Evolutionary conservation across 768 basidiomycete species (phyloP), one percentile per base, ranked within the genome.

Genomic region (Mycena galopus): DNA sequence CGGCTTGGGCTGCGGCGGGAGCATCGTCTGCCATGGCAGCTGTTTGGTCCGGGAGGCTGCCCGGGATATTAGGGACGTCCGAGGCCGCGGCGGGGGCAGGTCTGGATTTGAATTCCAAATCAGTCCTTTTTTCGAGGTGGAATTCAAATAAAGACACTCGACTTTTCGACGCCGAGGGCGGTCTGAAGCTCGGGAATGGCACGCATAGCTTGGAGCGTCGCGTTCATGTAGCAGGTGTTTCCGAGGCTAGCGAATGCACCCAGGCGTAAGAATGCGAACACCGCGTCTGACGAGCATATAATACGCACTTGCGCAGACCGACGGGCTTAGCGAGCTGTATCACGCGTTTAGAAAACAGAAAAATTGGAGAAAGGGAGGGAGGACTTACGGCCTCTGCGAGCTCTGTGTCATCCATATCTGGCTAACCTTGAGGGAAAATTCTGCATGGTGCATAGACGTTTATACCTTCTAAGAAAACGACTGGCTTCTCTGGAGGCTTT

Each of bases 191-290:
- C 96, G 2, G 97, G 96, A 60, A 99, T 93, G 4, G 94, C 91
- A 27, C 96, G 93, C 73, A 99, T 88, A n/a, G 94, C 92, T 84
- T 99, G 98, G 1, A 99, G 86, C 2, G 95, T 96, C 1, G 98
- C 91, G 79, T 97, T 99, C 93, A 98, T 96, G 83, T 99, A 99
- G 78, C 97, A 98, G 0, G 97, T 98, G 79, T 98, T 98, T 39
- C 97, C 96, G 42, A 97, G 84, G 78, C 89, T 91, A 73, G 67
- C 60, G 47, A 12, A 56, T n/a, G n/a, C n/a, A n/a, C 30, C 44
- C 37, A 35, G 25, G 19, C 56, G 61, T 67, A 19, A 56, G 47
- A 29, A 5, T 59, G 32, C 42, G 44, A n/a, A 47, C 9, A n/a
- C 7, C 37, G 32, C 33, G 7, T 30, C 27, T 19, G 68, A 37